Conservation (phyloP, 495 filamentous ascomycete species). For the Chaetomium fimeti region DNA sequence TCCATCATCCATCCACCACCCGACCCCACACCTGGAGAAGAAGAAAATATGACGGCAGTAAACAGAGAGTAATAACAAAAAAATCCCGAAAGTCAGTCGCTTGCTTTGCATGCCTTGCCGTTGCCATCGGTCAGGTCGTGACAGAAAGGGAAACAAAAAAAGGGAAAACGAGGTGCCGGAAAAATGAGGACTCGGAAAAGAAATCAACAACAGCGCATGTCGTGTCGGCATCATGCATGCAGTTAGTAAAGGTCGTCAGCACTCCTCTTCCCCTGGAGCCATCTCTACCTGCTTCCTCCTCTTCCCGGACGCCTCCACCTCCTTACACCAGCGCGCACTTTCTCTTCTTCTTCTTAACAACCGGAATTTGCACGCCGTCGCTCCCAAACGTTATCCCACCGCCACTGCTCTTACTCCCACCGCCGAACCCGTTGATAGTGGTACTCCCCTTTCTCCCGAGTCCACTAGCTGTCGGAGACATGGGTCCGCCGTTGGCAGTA, state of each 20-base stretch:
- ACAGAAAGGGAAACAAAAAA: conserved; percentile 16
- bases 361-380: conserved; percentile 32
- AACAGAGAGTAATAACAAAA: conserved; percentile 29
- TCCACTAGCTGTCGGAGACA: neutral
- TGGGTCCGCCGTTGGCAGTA: conserved; percentile 20
- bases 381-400: conserved; percentile 25
- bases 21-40: conserved; percentile 8
- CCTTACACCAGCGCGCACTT: conserved; percentile 31
- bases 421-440: neutral
- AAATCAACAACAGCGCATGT: conserved; percentile 16
- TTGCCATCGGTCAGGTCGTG: conserved; percentile 17
- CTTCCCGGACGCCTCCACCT: neutral
- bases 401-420: conserved; percentile 15
- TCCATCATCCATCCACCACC: conserved; percentile 20
- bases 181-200: conserved; percentile 15
- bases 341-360: conserved; percentile 62
- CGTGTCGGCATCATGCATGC: conserved; percentile 22
- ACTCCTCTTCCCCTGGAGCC: conserved; percentile 2
- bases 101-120: conserved; percentile 22
- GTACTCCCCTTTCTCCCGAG: conserved; percentile 7
- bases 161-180: conserved; percentile 25
- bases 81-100: conserved; percentile 23
- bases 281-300: conserved; percentile 9
- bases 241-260: conserved; percentile 10
- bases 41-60: neutral